These are phyloP conservation scores for Globisporangium mamillatum DNA, from an alignment of 352 stramenopile species.

Conservation along the genomic window DNA sequence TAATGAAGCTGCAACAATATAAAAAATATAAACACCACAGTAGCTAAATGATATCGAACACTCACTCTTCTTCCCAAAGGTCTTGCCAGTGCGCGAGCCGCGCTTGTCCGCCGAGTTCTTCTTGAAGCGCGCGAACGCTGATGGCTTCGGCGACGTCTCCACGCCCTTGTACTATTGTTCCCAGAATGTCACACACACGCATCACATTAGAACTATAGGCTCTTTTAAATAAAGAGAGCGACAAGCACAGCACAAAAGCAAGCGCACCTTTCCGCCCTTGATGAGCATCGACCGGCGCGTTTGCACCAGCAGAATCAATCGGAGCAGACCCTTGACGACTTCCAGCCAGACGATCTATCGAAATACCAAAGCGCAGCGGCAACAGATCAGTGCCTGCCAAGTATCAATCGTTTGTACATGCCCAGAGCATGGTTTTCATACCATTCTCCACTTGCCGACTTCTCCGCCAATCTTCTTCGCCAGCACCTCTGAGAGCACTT, in stretches of 20 bases:
- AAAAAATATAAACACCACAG: neutral
- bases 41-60: neutral
- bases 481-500: constrained; percentile 79
- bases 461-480: constrained; percentile 67
- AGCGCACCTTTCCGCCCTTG: constrained; percentile 50
- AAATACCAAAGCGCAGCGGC: neutral
- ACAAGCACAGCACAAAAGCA: neutral
- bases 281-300: constrained; percentile 55
- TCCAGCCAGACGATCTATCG: constrained; percentile 75
- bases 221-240: neutral
- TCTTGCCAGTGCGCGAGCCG: constrained; percentile 67
- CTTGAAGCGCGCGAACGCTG: constrained; percentile 56
- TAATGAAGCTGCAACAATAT: too few species aligned
- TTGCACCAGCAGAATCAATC: constrained; percentile 62
- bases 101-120: constrained; percentile 47
- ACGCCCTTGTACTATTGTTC: constrained; percentile 48
- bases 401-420: neutral
- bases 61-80: constrained; percentile 43
- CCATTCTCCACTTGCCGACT: constrained; percentile 67
- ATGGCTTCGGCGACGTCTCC: constrained; percentile 41
- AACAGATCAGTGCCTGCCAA: neutral
- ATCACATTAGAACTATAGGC: constrained; percentile 4
- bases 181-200: neutral
- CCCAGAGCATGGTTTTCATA: constrained; percentile 22
- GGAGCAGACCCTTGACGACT: constrained; percentile 66